Evolutionary conservation across 2,329 filamentous ascomycete species (phyloP).

Genomic region (Colletotrichum phormii): DNA sequence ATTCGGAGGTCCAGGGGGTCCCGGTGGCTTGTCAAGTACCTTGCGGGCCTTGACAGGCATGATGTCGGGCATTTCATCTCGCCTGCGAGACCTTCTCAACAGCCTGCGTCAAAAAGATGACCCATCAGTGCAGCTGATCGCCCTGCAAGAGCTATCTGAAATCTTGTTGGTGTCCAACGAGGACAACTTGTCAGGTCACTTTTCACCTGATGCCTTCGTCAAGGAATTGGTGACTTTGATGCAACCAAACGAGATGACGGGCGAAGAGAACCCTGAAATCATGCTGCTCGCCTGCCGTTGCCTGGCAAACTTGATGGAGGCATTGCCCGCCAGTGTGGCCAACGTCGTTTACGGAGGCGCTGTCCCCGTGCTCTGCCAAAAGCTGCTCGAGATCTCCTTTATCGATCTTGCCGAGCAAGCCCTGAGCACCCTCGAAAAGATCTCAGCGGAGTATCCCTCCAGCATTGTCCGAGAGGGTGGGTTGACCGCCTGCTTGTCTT

Average conservation of each 20-base stretch:
- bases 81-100: conserved; percentile 81
- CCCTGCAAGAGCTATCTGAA: conserved; percentile 92
- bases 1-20: conserved; percentile 75
- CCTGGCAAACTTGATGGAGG: conserved; percentile 97
- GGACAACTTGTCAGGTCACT: conserved; percentile 94
- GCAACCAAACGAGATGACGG: conserved; percentile 85
- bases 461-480: conserved; percentile 97
- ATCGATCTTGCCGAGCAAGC: conserved; percentile 98
- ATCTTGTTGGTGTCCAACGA: conserved; percentile 95
- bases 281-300: conserved; percentile 97
- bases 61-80: conserved; percentile 85
- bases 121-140: conserved; percentile 87
- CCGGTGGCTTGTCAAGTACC: conserved; percentile 79
- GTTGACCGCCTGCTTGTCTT: conserved; percentile 93
- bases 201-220: conserved; percentile 93
- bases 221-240: conserved; percentile 94
- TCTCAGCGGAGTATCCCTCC: conserved; percentile 93
- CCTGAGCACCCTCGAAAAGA: conserved; percentile 95
- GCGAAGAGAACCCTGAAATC: conserved; percentile 93
- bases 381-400: conserved; percentile 94
- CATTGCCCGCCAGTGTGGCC: conserved; percentile 88
- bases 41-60: conserved; percentile 90
- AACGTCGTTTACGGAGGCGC: conserved; percentile 98
- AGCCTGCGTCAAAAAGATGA: conserved; percentile 88
- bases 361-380: conserved; percentile 93